A percentile compares a stretch with the other conserved stretches of the same genome.
phyloP scores from a whole-genome alignment of 148 eudicot species.

The Cornus suecica region DNA sequence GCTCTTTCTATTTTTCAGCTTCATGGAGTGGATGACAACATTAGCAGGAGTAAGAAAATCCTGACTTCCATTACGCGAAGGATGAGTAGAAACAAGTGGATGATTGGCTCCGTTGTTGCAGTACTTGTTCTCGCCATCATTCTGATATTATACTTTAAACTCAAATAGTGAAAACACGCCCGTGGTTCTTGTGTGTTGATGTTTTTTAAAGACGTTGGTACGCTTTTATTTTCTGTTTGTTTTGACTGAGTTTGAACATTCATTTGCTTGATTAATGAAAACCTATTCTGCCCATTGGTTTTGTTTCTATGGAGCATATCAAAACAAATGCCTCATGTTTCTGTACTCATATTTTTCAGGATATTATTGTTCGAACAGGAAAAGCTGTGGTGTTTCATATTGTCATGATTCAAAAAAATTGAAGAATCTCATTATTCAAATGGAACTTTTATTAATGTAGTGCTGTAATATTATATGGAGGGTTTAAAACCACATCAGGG shows the following conservation, averaged over 20 bases:
- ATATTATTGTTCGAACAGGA: no score
- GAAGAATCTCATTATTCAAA: no score
- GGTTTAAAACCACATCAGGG: no score
- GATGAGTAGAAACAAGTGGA: constrained; percentile 57
- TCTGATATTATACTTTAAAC: constrained; percentile 50
- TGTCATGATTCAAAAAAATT: no score
- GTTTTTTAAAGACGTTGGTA: neutral
- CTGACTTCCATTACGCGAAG: constrained; percentile 54
- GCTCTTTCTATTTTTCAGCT: constrained; percentile 30
- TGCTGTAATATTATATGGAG: no score
- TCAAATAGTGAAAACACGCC: constrained; percentile 20
- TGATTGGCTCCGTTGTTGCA: constrained; percentile 38
- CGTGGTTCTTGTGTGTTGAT: constrained; percentile 3
- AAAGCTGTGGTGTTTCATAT: no score
- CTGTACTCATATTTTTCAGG: neutral
- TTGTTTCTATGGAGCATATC: neutral
- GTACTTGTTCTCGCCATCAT: constrained; percentile 46
- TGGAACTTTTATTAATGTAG: no score
- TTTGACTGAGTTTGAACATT: constrained; percentile 1
- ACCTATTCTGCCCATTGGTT: neutral
- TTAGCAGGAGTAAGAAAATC: constrained; percentile 51
- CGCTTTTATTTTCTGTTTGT: neutral
- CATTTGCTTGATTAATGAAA: constrained; percentile 3
- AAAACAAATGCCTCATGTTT: neutral
- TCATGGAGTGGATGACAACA: constrained; percentile 52